These are phyloP conservation scores for Dovyalis caffra DNA, from an alignment of 345 rosid genomes.

Conservation along the genomic window DNA sequence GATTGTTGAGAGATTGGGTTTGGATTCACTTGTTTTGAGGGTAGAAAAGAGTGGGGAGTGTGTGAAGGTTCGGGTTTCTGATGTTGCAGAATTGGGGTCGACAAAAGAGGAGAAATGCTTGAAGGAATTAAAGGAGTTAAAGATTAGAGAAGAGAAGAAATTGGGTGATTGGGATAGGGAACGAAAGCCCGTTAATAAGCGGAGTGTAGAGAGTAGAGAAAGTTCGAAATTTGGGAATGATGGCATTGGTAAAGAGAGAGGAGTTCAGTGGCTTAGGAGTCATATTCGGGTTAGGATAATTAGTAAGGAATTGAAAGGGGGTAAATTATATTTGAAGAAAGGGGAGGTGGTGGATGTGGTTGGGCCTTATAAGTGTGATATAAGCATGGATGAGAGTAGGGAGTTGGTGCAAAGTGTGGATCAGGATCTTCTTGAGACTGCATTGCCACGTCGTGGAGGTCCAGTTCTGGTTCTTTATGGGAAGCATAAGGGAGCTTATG, in stretches of 20 bases:
- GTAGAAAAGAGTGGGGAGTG: constrained; percentile 40
- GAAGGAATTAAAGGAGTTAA: constrained; percentile 48
- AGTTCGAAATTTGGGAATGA: constrained; percentile 25
- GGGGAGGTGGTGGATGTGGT: constrained; percentile 81
- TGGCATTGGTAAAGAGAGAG: constrained; percentile 15
- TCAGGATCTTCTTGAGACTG: constrained; percentile 85
- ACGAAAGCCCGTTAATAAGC: constrained; percentile 1
- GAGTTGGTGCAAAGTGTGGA: constrained; percentile 74
- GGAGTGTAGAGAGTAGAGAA: constrained; percentile 4
- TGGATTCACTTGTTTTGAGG: not conserved
- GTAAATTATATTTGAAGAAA: constrained; percentile 76
- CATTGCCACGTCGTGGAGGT: constrained; percentile 74
- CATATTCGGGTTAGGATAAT: constrained; percentile 70
- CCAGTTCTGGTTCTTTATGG: constrained; percentile 64
- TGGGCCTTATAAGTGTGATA: constrained; percentile 63
- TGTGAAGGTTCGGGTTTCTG: constrained; percentile 40
- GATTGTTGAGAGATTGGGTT: not conserved
- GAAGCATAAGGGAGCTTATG: constrained; percentile 66
- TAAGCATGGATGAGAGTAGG: constrained; percentile 65
- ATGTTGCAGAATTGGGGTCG: constrained; percentile 67
- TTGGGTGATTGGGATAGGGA: constrained; percentile 21
- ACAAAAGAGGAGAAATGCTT: constrained; percentile 61
- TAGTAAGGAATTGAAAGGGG: constrained; percentile 65
- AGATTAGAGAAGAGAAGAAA: constrained; percentile 18
- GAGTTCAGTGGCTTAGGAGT: constrained; percentile 64